phyloP scores from a whole-genome alignment of 1,139 yeast genomes.

The Saccharomyces hybrid region DNA sequence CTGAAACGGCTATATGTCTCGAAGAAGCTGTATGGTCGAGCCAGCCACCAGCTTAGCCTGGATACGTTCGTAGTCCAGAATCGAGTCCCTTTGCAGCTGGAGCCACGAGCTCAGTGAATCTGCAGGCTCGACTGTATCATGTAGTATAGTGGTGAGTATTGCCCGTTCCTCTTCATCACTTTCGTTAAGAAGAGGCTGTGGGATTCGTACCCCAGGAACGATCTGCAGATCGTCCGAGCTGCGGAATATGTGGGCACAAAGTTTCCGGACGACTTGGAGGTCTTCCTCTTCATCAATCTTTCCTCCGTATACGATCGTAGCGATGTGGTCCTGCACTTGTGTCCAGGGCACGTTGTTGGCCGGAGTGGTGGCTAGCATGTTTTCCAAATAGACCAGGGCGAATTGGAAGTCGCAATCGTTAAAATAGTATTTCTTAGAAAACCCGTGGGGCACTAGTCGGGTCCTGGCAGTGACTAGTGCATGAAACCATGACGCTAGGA shows the following conservation, averaged over 20 bases:
- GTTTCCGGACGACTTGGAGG: slow-evolving; percentile 12
- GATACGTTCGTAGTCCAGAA: slow-evolving; percentile 9
- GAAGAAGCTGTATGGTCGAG: slow-evolving; percentile 2
- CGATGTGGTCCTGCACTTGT: slow-evolving; percentile 42
- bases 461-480: slow-evolving; percentile 51
- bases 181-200: neutral
- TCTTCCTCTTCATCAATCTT: slow-evolving; percentile 51
- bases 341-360: slow-evolving; percentile 47
- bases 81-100: slow-evolving; percentile 11
- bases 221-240: slow-evolving; percentile 1
- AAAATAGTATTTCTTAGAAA: slow-evolving; percentile 54
- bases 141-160: neutral
- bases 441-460: slow-evolving; percentile 57
- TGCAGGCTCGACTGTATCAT: neutral
- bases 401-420: slow-evolving; percentile 67
- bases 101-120: slow-evolving; percentile 12
- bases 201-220: slow-evolving; percentile 7
- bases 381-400: slow-evolving; percentile 27
- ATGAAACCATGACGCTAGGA: slow-evolving; percentile 65
- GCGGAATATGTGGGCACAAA: slow-evolving; percentile 9
- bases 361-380: slow-evolving; percentile 12
- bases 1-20: neutral
- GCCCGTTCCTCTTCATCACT: neutral
- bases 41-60: slow-evolving; percentile 6
- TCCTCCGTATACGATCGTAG: slow-evolving; percentile 64